A percentile compares a stretch with the other conserved stretches of the same genome.
These are phyloP conservation scores for Hericium rajendrae DNA, from an alignment of 768 basidiomycete genomes.

Conservation along the genomic window DNA sequence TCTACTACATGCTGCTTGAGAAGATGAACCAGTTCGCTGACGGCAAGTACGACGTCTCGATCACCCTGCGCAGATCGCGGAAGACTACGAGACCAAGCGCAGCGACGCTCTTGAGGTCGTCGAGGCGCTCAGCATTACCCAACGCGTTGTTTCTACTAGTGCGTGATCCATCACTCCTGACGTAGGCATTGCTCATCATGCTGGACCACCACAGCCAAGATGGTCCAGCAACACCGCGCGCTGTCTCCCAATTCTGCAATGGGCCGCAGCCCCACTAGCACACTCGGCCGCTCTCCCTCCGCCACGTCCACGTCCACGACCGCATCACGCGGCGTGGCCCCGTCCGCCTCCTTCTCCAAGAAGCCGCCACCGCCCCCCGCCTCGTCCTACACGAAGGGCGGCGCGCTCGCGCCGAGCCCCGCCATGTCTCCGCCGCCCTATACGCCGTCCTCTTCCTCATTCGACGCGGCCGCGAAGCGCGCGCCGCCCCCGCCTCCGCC, in stretches of 20 bases:
- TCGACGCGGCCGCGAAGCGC: conserved; percentile 45
- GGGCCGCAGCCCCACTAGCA: not conserved
- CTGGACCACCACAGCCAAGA: conserved; percentile 36
- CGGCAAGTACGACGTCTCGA: conserved; percentile 62
- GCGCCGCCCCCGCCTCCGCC: conserved; percentile 91
- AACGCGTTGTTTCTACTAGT: conserved; percentile 83
- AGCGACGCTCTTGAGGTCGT: conserved; percentile 74
- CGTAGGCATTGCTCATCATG: not conserved
- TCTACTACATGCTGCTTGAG: conserved; percentile 90
- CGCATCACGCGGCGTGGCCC: conserved; percentile 11
- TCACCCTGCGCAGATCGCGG: conserved; percentile 58
- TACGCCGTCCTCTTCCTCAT: conserved; percentile 17
- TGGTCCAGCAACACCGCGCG: conserved; percentile 49
- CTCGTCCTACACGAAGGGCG: conserved; percentile 24
- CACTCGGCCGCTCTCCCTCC: conserved; percentile 8
- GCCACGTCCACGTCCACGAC: conserved; percentile 16
- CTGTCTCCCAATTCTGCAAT: not conserved
- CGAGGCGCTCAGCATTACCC: conserved; percentile 73
- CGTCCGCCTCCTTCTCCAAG: conserved; percentile 9
- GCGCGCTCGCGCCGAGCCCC: conserved; percentile 12
- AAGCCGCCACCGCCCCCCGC: conserved; percentile 17
- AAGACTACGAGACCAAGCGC: conserved; percentile 72
- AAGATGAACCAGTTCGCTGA: conserved; percentile 83
- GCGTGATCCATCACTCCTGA: conserved; percentile 22
- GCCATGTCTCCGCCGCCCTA: conserved; percentile 29